Percentiles rank a stretch among this genome's conserved stretches.
Evolutionary conservation across 805 yeast genomes (phyloP).

Genomic region (Kodamaea sagamina): DNA sequence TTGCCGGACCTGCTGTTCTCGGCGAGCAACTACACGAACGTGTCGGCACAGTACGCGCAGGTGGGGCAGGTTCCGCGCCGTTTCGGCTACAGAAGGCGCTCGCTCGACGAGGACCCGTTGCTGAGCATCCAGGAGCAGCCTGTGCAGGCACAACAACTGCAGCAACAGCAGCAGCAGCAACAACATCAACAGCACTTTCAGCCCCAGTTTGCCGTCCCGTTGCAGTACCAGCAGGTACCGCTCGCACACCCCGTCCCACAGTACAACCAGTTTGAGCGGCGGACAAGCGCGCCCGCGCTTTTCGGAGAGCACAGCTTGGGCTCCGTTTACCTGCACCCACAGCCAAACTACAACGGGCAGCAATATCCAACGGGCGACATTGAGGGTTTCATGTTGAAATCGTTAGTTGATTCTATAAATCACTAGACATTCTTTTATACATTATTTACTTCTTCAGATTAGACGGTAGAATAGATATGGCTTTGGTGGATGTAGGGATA

Average conservation of each 20-base stretch:
- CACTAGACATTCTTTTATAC: slow-evolving; percentile 19
- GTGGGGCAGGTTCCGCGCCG: slow-evolving; percentile 11
- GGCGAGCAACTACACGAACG: slow-evolving; percentile 8
- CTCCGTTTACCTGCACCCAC: not conserved
- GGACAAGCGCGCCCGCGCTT: slow-evolving; percentile 7
- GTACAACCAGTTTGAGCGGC: slow-evolving; percentile 5
- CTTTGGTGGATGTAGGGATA: not conserved
- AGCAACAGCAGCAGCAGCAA: not conserved
- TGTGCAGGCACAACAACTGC: not conserved
- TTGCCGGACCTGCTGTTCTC: slow-evolving; percentile 9
- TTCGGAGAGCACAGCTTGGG: not conserved
- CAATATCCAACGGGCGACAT: slow-evolving; percentile 10
- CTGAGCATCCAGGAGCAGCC: slow-evolving; percentile 9
- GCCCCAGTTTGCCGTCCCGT: not conserved
- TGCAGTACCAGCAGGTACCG: slow-evolving; percentile 1
- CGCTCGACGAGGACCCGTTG: slow-evolving; percentile 12
- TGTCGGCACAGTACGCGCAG: not conserved
- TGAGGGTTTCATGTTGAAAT: slow-evolving; percentile 37
- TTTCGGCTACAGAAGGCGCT: slow-evolving; percentile 6
- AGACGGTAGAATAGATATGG: slow-evolving; percentile 6
- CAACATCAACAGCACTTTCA: slow-evolving; percentile 1
- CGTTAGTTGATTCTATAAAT: slow-evolving; percentile 45
- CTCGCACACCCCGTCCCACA: slow-evolving; percentile 2
- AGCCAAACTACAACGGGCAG: slow-evolving; percentile 6
- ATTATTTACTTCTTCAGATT: slow-evolving; percentile 5